Evolutionary conservation across 1,139 yeast genomes (phyloP).

Genomic region (Kodamaea ohmeri): DNA sequence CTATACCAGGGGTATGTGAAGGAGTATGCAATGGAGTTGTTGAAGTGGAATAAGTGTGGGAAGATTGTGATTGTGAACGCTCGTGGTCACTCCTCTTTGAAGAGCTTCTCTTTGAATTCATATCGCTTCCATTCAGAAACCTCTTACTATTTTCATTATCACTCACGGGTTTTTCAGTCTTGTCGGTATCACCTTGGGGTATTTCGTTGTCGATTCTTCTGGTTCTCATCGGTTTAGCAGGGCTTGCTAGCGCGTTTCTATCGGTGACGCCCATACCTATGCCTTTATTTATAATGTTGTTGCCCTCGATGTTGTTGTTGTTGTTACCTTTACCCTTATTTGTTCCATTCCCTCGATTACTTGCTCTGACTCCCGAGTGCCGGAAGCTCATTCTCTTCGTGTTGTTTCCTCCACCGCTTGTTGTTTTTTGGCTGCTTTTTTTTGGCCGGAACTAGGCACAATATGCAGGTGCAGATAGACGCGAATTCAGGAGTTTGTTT

Average conservation of each 20-base stretch:
- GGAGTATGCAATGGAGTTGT: neutral
- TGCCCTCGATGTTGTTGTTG: neutral
- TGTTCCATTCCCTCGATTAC: neutral
- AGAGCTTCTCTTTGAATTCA: too few species aligned
- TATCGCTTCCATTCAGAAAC: neutral
- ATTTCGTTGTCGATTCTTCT: neutral
- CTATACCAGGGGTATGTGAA: neutral
- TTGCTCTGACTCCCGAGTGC: constrained; percentile 3
- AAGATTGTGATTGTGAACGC: neutral
- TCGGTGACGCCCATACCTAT: neutral
- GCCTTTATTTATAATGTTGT: neutral
- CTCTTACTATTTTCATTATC: neutral
- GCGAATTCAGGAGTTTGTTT: constrained; percentile 6
- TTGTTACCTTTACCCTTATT: neutral
- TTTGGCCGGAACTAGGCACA: neutral
- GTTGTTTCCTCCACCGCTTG: constrained; percentile 2
- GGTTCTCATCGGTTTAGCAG: neutral
- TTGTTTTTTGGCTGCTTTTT: constrained; percentile 6
- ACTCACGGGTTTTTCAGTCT: too few species aligned
- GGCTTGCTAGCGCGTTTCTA: constrained; percentile 1
- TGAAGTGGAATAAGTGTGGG: neutral
- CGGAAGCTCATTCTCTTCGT: constrained; percentile 5
- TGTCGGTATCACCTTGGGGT: too few species aligned
- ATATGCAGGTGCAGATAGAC: constrained; percentile 3
- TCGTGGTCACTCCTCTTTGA: neutral